These are phyloP conservation scores for Aschersonia sp. DNA, from an alignment of 2,329 filamentous ascomycete genomes.

Conservation along the genomic window DNA sequence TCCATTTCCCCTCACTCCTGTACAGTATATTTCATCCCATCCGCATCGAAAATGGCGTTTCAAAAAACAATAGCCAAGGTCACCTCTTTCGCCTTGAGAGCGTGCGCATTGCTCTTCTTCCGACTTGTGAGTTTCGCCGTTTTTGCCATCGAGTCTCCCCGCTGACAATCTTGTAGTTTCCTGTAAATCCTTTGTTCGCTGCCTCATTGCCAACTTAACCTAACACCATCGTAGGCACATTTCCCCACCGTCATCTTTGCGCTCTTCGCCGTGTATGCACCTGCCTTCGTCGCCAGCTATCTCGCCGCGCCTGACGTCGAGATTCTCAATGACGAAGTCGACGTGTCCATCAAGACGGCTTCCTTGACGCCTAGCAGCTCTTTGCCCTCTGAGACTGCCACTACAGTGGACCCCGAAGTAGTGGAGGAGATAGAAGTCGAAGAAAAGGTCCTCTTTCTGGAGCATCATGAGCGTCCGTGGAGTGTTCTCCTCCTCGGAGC, in stretches of 20 bases:
- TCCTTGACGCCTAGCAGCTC: slow-evolving; percentile 14
- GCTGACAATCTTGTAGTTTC: slow-evolving; percentile 16
- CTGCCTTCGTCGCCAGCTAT: slow-evolving; percentile 46
- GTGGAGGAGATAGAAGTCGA: slow-evolving; percentile 42
- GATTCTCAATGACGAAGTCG: slow-evolving; percentile 45
- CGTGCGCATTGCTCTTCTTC: slow-evolving; percentile 21
- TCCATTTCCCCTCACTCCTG: no score
- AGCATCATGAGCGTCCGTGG: slow-evolving; percentile 40
- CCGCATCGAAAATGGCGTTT: slow-evolving; percentile 6
- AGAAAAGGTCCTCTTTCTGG: slow-evolving; percentile 45
- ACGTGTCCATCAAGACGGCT: slow-evolving; percentile 37
- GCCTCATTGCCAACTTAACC: not conserved
- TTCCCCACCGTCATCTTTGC: slow-evolving; percentile 41
- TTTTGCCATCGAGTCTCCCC: not conserved
- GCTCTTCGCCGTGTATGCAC: slow-evolving; percentile 50
- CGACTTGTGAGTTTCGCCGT: slow-evolving; percentile 15
- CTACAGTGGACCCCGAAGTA: slow-evolving; percentile 17
- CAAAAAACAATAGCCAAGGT: slow-evolving; percentile 16
- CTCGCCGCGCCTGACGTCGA: slow-evolving; percentile 40
- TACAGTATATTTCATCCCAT: no score
- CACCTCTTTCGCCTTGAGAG: slow-evolving; percentile 22
- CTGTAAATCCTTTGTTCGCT: slow-evolving; percentile 13
- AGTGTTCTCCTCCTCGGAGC: slow-evolving; percentile 60
- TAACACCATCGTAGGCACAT: slow-evolving; percentile 15
- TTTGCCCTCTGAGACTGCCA: slow-evolving; percentile 15